Conservation (phyloP, 108 stramenopile species). For the Stephanodiscus minutulus region DNA sequence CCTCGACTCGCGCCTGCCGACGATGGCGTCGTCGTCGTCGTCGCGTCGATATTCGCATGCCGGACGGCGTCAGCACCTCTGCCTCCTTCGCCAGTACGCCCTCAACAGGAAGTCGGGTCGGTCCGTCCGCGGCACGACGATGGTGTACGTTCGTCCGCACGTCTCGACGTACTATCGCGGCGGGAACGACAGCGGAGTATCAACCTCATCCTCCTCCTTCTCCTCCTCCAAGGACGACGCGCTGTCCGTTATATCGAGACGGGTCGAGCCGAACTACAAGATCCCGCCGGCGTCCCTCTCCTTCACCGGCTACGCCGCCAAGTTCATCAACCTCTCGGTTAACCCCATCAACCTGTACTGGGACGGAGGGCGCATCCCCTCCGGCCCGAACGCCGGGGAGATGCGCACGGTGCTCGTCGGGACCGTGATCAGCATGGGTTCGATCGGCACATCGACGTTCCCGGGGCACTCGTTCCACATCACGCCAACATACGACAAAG, state of each 20-base stretch:
- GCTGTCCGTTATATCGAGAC: neutral
- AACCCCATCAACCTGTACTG: constrained; percentile 72
- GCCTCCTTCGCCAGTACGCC: constrained; percentile 43
- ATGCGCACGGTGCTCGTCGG: constrained; percentile 58
- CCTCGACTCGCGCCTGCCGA: constrained; percentile 14
- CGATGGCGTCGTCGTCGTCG: neutral
- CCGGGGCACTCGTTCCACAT: constrained; percentile 81
- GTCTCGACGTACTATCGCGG: constrained; percentile 31
- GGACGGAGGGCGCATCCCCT: constrained; percentile 63
- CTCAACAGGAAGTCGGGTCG: constrained; percentile 23
- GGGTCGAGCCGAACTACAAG: constrained; percentile 15
- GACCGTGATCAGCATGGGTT: constrained; percentile 76
- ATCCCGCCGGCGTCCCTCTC: constrained; percentile 58
- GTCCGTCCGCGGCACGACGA: constrained; percentile 31
- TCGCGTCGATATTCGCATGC: neutral
- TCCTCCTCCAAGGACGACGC: neutral
- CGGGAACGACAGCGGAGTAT: neutral
- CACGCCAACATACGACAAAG: constrained; percentile 67
- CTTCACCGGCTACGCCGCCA: constrained; percentile 84
- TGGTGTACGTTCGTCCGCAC: constrained; percentile 36
- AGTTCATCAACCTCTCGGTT: constrained; percentile 77
- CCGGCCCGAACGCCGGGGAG: constrained; percentile 54
- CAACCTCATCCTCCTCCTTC: constrained; percentile 14
- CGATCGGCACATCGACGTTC: constrained; percentile 75
- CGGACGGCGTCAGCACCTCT: constrained; percentile 27